phyloP scores from a whole-genome alignment of 139 green algal genomes.

The Gonium pectorale region DNA sequence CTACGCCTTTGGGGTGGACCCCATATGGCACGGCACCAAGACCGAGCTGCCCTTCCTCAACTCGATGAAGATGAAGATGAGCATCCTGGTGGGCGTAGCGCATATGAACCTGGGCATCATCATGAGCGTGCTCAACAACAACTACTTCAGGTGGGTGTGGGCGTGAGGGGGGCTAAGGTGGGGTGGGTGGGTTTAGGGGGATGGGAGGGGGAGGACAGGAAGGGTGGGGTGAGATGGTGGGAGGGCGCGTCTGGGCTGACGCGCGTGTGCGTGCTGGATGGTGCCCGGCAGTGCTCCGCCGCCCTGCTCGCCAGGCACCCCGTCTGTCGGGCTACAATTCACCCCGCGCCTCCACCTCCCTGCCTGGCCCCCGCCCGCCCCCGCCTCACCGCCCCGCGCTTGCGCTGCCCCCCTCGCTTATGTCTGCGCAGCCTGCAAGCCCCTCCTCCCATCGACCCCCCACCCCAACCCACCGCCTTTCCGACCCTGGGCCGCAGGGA shows the following conservation, averaged over 20 bases:
- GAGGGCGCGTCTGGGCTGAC: background rate
- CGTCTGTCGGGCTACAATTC: too few relatives aligned
- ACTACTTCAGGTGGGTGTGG: conserved; percentile 42
- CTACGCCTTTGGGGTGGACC: conserved; percentile 96
- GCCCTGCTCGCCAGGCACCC: too few relatives aligned
- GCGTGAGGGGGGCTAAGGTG: too few relatives aligned
- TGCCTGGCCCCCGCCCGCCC: too few relatives aligned
- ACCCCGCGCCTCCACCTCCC: too few relatives aligned
- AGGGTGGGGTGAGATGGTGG: background rate
- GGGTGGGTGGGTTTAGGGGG: background rate
- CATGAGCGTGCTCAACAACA: conserved; percentile 94
- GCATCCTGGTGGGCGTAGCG: conserved; percentile 91
- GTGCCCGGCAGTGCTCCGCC: too few relatives aligned
- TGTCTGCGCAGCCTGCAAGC: too few relatives aligned
- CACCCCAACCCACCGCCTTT: too few relatives aligned
- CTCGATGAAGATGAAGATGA: conserved; percentile 99
- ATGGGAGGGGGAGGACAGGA: background rate
- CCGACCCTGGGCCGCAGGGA: too few relatives aligned
- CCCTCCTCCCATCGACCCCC: too few relatives aligned
- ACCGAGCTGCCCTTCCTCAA: conserved; percentile 98
- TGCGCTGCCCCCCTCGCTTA: too few relatives aligned
- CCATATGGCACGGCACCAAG: conserved; percentile 94
- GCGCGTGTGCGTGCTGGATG: background rate
- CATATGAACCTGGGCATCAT: conserved; percentile 98
- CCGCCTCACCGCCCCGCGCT: too few relatives aligned